Conservation (phyloP, 2,329 filamentous ascomycete species). For the Phyllosticta citriasiana region DNA sequence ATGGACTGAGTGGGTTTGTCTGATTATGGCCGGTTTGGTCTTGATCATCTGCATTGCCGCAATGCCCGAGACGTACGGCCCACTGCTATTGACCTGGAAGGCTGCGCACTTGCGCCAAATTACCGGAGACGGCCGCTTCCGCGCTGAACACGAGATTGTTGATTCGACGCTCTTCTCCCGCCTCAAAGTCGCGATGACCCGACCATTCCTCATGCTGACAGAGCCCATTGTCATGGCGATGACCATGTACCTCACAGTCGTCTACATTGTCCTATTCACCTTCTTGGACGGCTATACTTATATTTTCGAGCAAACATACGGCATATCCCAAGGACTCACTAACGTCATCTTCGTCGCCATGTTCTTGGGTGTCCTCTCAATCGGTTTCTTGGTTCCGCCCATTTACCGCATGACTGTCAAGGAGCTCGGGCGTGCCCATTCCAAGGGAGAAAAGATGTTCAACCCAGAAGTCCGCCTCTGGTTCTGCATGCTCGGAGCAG, state of each 20-base stretch:
- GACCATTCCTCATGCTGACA: slow-evolving; percentile 23
- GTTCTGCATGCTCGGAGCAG: slow-evolving; percentile 41
- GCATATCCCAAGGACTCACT: slow-evolving; percentile 34
- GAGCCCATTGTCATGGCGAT: slow-evolving; percentile 42
- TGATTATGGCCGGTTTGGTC: slow-evolving; percentile 25
- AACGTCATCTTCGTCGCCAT: slow-evolving; percentile 41
- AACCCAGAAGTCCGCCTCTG: slow-evolving; percentile 46
- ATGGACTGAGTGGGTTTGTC: slow-evolving; percentile 28
- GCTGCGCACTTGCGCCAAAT: slow-evolving; percentile 19
- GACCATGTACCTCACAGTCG: slow-evolving; percentile 41
- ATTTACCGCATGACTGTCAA: slow-evolving; percentile 38
- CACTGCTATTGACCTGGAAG: slow-evolving; percentile 24
- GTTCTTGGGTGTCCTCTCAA: slow-evolving; percentile 31
- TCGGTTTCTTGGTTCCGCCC: slow-evolving; percentile 32
- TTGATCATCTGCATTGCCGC: slow-evolving; percentile 26
- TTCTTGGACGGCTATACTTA: slow-evolving; percentile 43
- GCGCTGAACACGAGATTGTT: slow-evolving; percentile 18
- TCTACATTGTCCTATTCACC: slow-evolving; percentile 46
- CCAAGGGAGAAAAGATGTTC: slow-evolving; percentile 28
- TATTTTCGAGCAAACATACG: slow-evolving; percentile 42
- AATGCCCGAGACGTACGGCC: slow-evolving; percentile 41
- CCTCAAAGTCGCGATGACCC: slow-evolving; percentile 10
- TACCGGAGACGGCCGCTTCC: slow-evolving; percentile 29
- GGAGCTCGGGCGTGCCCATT: slow-evolving; percentile 30
- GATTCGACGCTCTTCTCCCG: slow-evolving; percentile 13